Conservation (phyloP, 2,329 filamentous ascomycete genomes). For the Ilyonectria mors-panacis region DNA sequence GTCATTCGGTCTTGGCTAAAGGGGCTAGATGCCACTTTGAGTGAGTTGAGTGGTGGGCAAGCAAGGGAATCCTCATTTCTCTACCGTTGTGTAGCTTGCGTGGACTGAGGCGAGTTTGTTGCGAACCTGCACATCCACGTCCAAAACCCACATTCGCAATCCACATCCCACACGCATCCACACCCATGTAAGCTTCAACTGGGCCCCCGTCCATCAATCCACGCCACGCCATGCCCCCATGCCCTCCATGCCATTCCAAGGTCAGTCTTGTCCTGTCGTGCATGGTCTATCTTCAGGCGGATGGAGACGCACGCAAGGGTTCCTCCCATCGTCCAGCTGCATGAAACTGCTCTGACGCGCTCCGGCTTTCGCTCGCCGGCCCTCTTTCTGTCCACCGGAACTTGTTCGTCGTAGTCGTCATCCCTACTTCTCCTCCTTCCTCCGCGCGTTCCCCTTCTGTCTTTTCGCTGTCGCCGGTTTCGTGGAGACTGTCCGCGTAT, state of each 20-base stretch:
- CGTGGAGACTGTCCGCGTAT: background rate
- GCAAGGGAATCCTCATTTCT: background rate
- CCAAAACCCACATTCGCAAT: background rate
- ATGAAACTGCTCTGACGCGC: constrained; percentile 10
- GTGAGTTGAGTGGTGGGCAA: background rate
- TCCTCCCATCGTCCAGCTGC: background rate
- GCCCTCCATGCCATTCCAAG: too few relatives aligned
- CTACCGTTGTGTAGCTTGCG: background rate
- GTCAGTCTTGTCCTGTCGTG: too few relatives aligned
- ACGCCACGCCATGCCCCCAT: background rate
- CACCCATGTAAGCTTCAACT: background rate
- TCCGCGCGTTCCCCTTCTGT: background rate
- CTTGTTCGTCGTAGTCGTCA: background rate
- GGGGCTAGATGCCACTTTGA: background rate
- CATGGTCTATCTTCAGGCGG: too few relatives aligned
- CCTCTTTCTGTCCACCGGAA: background rate
- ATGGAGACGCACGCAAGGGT: background rate
- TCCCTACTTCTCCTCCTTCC: background rate
- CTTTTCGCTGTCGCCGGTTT: background rate
- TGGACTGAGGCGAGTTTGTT: constrained; percentile 7
- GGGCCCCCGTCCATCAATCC: background rate
- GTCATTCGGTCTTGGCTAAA: background rate
- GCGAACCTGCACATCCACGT: background rate
- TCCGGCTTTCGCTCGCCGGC: background rate
- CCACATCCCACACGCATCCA: background rate